Conservation (phyloP, 805 yeast species). For the Saitoella complicata region DNA sequence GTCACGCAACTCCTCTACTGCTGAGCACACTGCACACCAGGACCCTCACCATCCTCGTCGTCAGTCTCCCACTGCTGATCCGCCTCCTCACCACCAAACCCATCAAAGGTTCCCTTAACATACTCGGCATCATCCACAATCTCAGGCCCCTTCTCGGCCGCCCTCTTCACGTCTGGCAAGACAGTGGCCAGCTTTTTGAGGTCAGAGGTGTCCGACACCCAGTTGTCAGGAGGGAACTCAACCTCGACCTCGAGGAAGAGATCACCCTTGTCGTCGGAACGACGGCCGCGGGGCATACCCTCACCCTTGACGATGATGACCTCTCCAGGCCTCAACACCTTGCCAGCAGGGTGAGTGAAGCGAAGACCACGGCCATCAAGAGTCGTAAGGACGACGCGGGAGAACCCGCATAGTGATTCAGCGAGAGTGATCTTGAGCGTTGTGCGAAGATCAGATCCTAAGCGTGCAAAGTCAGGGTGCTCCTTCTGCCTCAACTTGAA, state of each 20-base stretch:
- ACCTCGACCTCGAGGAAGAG: constrained; percentile 53
- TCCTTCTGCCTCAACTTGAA: constrained; percentile 39
- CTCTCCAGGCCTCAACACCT: constrained; percentile 67
- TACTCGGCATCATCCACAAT: constrained; percentile 7
- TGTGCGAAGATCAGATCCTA: constrained; percentile 49
- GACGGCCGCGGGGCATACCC: constrained; percentile 56
- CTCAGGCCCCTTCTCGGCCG: constrained; percentile 1
- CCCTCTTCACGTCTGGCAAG: constrained; percentile 12
- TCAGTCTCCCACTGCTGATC: constrained; percentile 10
- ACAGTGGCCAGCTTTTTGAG: constrained; percentile 14
- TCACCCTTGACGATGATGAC: constrained; percentile 46
- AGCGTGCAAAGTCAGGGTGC: constrained; percentile 36
- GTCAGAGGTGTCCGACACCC: constrained; percentile 68
- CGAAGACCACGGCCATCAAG: constrained; percentile 59
- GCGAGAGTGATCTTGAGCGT: constrained; percentile 44
- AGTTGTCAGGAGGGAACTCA: constrained; percentile 69
- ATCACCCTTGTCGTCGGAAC: constrained; percentile 39
- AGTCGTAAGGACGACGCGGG: constrained; percentile 45
- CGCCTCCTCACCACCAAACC: constrained; percentile 6
- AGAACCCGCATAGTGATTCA: constrained; percentile 77
- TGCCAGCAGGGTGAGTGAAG: constrained; percentile 55
- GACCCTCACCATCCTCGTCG: constrained; percentile 12
- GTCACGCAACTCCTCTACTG: constrained; percentile 1
- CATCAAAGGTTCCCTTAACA: constrained; percentile 1
- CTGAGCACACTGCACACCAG: constrained; percentile 3